Conservation (phyloP, 176 grass and related monocot species). For the Rhynchospora tenuis region DNA sequence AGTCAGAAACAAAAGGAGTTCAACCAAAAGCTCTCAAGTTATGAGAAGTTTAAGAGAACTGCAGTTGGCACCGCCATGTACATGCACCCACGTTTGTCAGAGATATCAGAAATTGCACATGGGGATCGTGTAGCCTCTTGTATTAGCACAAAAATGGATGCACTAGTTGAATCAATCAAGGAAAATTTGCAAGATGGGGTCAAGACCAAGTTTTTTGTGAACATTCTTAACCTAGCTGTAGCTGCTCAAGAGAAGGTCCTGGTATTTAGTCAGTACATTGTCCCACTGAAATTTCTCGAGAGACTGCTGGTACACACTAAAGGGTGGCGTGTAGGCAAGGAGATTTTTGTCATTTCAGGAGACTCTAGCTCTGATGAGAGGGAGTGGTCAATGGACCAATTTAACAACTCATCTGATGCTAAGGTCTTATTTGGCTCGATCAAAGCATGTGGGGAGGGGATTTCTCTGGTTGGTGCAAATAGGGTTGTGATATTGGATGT, state of each 20-base stretch:
- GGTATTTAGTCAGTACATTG: conserved; percentile 81
- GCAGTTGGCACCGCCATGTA: conserved; percentile 57
- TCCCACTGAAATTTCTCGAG: conserved; percentile 90
- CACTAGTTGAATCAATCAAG: conserved; percentile 42
- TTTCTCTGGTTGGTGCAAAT: conserved; percentile 82
- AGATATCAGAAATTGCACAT: conserved; percentile 59
- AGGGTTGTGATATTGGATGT: conserved; percentile 87
- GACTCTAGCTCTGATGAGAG: conserved; percentile 67
- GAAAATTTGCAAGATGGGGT: conserved; percentile 45
- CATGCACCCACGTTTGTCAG: conserved; percentile 68
- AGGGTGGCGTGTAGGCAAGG: conserved; percentile 80
- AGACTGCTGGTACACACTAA: conserved; percentile 59
- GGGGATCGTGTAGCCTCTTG: conserved; percentile 38
- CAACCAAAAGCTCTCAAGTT: conserved; percentile 36
- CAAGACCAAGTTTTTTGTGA: conserved; percentile 86
- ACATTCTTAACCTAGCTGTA: conserved; percentile 66
- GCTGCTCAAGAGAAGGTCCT: conserved; percentile 82
- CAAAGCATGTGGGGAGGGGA: conserved; percentile 94
- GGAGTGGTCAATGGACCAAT: conserved; percentile 64
- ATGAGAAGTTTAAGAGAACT: conserved; percentile 77
- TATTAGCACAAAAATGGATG: conserved; percentile 46
- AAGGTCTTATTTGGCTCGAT: conserved; percentile 95
- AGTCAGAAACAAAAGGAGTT: conserved; percentile 53
- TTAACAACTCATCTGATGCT: conserved; percentile 74
- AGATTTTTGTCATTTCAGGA: conserved; percentile 85